A percentile compares a stretch with the other conserved stretches of the same genome.
These are phyloP conservation scores for Saccharomycopsis crataegensis DNA, from an alignment of 1,139 yeast genomes.

Conservation along the genomic window DNA sequence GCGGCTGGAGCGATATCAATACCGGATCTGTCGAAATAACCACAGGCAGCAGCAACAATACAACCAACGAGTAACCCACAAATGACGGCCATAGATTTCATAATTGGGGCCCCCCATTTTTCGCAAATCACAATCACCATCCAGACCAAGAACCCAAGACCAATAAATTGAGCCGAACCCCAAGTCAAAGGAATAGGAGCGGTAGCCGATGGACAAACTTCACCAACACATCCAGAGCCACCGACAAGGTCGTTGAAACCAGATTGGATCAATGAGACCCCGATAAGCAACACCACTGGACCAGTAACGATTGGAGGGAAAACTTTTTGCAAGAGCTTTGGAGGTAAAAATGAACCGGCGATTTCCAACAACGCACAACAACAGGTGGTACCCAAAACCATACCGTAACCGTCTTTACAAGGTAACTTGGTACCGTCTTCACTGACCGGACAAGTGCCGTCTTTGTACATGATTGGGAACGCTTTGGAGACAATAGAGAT, in stretches of 20 bases:
- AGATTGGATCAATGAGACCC: constrained; percentile 54
- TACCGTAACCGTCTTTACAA: constrained; percentile 88
- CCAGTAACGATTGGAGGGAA: constrained; percentile 92
- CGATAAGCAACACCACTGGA: constrained; percentile 81
- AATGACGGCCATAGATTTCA: constrained; percentile 89
- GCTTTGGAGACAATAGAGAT: constrained; percentile 72
- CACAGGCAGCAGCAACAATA: constrained; percentile 86
- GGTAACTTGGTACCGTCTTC: constrained; percentile 60
- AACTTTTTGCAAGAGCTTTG: constrained; percentile 55
- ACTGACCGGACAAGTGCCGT: constrained; percentile 59
- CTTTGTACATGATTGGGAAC: constrained; percentile 69
- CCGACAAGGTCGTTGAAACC: constrained; percentile 87
- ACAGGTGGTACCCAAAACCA: constrained; percentile 72
- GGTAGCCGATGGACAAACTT: constrained; percentile 36
- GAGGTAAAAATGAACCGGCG: constrained; percentile 65
- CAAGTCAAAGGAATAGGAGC: constrained; percentile 57
- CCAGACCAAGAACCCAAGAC: constrained; percentile 78
- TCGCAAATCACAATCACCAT: constrained; percentile 67
- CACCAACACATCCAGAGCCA: constrained; percentile 63
- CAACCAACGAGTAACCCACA: constrained; percentile 80
- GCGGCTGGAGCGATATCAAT: constrained; percentile 74
- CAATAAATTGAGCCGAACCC: constrained; percentile 83
- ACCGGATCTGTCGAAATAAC: constrained; percentile 54
- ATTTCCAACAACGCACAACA: constrained; percentile 73
- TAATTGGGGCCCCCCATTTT: constrained; percentile 87